Base-by-base conservation (phyloP, 345 rosid genomes). In the Rhodamnia rubescens region DNA sequence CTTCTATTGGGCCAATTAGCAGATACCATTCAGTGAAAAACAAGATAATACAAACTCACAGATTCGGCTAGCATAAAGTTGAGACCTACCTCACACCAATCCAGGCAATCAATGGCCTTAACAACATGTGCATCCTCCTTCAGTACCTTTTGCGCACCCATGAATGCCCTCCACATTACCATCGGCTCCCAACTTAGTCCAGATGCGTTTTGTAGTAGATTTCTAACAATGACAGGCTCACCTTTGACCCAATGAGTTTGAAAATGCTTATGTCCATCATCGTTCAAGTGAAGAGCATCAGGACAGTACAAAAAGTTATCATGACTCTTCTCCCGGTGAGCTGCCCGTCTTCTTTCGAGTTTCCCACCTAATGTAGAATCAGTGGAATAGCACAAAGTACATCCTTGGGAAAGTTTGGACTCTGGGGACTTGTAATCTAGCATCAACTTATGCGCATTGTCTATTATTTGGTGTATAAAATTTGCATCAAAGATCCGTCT, bases 161-260 rank as follows among this genome's bases (percentile, higher is more conserved):
- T 84, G 53, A 93, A 87, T 54, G 94, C 95, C 86, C 94, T 89
- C 93, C 94, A 90, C 93, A 93, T 93, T 82, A 93, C 95, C 95
- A 93, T 90, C 16, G 95, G 95, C 42, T 93, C 94, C 94, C 95
- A 93, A 84, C 94, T 93, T 58, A 93, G 89, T 84, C 95, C 92
- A 59, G 90, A 88, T 21, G 92, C 83, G 18, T 85, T 91, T 57
- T 91, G 92, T 82, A 89, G 92, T 58, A 89, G 92, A 85, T 90
- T 90, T 85, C 89, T 88, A 61, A 91, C 94, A 52, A 93, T 85
- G 58, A 93, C 90, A 57, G 94, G 95, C 88, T 93, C 95, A 47
- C 93, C 95, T 84, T 90, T 89, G 90, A 86, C 90, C 94, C 94
- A 93, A 52, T 93, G 94, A 83, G 82, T 86, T 86, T 91, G 92